Evolutionary conservation across 106 monocot species (phyloP).

Genomic region (Allium fistulosum): DNA sequence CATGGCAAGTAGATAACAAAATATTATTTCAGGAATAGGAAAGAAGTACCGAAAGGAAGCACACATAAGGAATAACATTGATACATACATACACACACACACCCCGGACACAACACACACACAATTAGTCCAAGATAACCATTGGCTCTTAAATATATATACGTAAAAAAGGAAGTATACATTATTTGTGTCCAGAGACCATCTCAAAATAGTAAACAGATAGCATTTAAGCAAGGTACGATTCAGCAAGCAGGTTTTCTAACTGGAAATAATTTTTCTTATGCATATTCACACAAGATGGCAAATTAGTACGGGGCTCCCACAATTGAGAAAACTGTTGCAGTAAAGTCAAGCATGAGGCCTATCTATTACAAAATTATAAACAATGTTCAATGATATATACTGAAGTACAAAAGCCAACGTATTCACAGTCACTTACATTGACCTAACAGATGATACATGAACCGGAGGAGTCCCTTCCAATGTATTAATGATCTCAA

Average conservation of each 20-base stretch:
- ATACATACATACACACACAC: too few relatives aligned
- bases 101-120: neutral
- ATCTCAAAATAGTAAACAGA: too few relatives aligned
- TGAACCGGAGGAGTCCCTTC: constrained; percentile 91
- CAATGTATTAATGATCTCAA: constrained; percentile 73
- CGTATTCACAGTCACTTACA: constrained; percentile 45
- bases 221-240: too few relatives aligned
- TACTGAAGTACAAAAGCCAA: too few relatives aligned
- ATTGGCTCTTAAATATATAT: neutral
- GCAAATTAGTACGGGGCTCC: neutral
- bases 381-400: neutral
- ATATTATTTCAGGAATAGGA: too few relatives aligned
- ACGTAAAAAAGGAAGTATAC: neutral
- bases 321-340: too few relatives aligned
- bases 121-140: neutral
- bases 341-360: neutral
- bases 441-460: constrained; percentile 59
- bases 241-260: neutral
- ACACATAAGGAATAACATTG: neutral
- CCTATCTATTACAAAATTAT: neutral
- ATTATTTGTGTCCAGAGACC: too few relatives aligned
- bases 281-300: neutral
- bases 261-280: neutral
- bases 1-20: too few relatives aligned
- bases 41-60: too few relatives aligned